Conservation (phyloP, 306 rosid genomes). For the Trifolium fragiferum region DNA sequence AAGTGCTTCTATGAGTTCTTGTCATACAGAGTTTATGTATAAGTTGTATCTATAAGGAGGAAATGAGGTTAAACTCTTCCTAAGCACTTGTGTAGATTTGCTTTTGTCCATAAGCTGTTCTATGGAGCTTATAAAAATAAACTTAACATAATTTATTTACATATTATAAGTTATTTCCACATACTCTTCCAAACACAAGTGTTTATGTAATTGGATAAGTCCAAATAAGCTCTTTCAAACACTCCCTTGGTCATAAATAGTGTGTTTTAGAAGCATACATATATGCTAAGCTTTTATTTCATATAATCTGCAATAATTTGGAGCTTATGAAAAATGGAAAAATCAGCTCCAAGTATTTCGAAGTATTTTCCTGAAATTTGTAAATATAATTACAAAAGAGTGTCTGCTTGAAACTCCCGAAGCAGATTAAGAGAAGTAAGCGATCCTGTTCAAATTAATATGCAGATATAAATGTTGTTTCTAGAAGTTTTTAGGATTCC, state of each 20-base stretch:
- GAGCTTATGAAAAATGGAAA: neutral
- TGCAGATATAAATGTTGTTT: conserved; percentile 27
- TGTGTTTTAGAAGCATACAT: neutral
- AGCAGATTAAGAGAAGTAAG: conserved; percentile 18
- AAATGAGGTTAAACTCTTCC: neutral
- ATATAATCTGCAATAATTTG: conserved; percentile 2
- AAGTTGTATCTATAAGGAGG: neutral
- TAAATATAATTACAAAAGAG: neutral
- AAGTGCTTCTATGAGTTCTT: neutral
- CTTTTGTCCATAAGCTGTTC: neutral
- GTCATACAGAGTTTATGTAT: neutral
- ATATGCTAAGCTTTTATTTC: neutral
- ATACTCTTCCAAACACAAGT: neutral
- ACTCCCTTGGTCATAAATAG: neutral
- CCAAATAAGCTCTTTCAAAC: neutral
- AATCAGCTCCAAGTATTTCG: conserved; percentile 8
- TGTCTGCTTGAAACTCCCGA: conserved; percentile 15
- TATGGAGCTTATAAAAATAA: neutral
- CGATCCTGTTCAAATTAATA: conserved; percentile 4
- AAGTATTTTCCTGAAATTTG: neutral
- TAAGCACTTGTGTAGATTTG: neutral
- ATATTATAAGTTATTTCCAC: neutral
- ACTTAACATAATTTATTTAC: neutral
- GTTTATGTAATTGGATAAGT: neutral
- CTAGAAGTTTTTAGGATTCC: neutral